Conservation (phyloP, 2,329 filamentous ascomycete species). For the Fusarium ramigenum region DNA sequence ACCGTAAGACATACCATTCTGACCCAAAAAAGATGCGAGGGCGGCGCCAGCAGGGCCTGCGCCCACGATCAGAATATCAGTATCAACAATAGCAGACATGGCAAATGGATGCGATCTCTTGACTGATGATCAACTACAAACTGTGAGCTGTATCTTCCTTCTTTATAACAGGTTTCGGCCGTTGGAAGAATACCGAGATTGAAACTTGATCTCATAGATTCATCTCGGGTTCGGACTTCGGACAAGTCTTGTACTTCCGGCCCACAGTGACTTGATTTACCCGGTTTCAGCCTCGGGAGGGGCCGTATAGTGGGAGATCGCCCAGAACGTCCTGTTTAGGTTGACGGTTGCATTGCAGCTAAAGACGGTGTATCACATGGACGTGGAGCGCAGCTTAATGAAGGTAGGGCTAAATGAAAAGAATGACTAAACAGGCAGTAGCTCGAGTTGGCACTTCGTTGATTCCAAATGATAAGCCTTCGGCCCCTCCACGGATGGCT, state of each 20-base stretch:
- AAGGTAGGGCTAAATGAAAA: accelerated
- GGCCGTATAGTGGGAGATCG: accelerated
- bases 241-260: neutral
- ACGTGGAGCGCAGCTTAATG: neutral
- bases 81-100: neutral
- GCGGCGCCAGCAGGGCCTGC: neutral
- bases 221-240: neutral
- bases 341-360: neutral
- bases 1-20: neutral
- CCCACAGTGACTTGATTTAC: neutral
- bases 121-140: accelerated
- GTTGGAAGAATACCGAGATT: neutral
- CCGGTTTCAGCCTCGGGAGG: accelerated
- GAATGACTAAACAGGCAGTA: neutral
- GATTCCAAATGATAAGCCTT: neutral
- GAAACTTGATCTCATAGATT: accelerated
- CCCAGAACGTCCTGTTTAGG: accelerated
- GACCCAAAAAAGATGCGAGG: neutral
- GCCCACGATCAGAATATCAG: neutral
- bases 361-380: neutral
- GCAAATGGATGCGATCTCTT: accelerated
- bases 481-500: accelerated
- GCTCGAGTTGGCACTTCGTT: too few species aligned
- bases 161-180: neutral
- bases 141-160: accelerated